Percentiles rank a stretch among this genome's conserved stretches.
Conservation (phyloP, 441 rosid genomes). For the Gossypium trilobum region DNA sequence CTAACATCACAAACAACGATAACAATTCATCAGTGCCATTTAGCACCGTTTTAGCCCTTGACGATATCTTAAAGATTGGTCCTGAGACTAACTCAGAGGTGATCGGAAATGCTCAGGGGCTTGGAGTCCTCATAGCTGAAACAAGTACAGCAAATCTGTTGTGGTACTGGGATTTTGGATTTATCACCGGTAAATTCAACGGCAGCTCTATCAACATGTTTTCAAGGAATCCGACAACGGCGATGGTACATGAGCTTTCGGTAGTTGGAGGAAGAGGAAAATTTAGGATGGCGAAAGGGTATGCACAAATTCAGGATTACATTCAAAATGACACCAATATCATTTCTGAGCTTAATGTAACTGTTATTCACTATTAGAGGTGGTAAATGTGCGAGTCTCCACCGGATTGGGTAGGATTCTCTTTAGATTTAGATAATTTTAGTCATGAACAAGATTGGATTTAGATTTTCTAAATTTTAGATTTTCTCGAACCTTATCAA, state of each 20-base stretch:
- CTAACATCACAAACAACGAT: slow-evolving; percentile 8
- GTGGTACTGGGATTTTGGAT: slow-evolving; percentile 32
- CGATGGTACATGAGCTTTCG: slow-evolving; percentile 38
- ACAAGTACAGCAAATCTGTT: slow-evolving; percentile 21
- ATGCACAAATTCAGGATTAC: not conserved
- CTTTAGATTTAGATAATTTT: too few species aligned
- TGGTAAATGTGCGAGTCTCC: too few species aligned
- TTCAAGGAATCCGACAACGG: slow-evolving; percentile 30
- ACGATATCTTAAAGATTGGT: slow-evolving; percentile 33
- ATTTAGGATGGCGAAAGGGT: slow-evolving; percentile 22
- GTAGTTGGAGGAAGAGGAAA: slow-evolving; percentile 46
- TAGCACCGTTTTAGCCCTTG: slow-evolving; percentile 26
- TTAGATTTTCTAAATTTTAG: too few species aligned
- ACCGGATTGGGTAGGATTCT: too few species aligned
- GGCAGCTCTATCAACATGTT: slow-evolving; percentile 37
- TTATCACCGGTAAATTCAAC: slow-evolving; percentile 27
- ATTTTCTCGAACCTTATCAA: too few species aligned
- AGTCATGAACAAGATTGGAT: too few species aligned
- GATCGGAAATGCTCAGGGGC: slow-evolving; percentile 42
- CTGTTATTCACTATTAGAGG: slow-evolving; percentile 21
- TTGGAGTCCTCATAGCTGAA: slow-evolving; percentile 23
- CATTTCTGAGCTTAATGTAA: not conserved
- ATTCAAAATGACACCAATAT: not conserved
- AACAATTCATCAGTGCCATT: slow-evolving; percentile 23
- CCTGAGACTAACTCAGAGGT: slow-evolving; percentile 26